A percentile compares a stretch with the other conserved stretches of the same genome.
phyloP scores from a whole-genome alignment of 2,329 filamentous ascomycete genomes.

The Fusarium sp. region DNA sequence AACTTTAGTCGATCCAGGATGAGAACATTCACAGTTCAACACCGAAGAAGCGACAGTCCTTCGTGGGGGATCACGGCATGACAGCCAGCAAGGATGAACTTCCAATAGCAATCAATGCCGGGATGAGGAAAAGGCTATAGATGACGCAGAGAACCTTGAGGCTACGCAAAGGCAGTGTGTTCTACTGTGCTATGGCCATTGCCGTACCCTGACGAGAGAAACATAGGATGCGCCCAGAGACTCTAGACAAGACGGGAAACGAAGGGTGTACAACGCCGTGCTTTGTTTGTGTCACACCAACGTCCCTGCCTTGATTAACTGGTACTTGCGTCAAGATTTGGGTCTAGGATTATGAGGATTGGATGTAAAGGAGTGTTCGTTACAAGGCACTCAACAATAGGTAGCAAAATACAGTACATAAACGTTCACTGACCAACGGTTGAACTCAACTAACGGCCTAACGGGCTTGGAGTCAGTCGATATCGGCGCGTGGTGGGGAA shows the following conservation, averaged over 20 bases:
- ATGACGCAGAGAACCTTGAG: slow-evolving; percentile 40
- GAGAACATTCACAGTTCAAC: slow-evolving; percentile 2
- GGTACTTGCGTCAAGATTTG: slow-evolving; percentile 27
- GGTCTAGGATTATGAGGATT: slow-evolving; percentile 5
- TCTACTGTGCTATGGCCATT: slow-evolving; percentile 8
- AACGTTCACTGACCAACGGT: slow-evolving; percentile 2
- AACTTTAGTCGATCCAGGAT: neutral
- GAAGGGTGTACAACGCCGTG: slow-evolving; percentile 38
- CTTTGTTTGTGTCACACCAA: slow-evolving; percentile 43
- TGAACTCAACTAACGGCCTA: neutral
- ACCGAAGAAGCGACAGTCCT: slow-evolving; percentile 18
- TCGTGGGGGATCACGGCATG: slow-evolving; percentile 26
- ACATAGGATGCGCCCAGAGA: slow-evolving; percentile 29
- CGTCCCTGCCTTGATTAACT: slow-evolving; percentile 1
- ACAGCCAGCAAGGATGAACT: slow-evolving; percentile 11
- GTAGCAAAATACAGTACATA: neutral
- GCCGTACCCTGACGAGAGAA: slow-evolving; percentile 29
- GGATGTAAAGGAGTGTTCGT: slow-evolving; percentile 15
- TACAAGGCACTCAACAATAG: neutral
- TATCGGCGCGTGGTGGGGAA: neutral
- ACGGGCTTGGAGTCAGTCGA: neutral
- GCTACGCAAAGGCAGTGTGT: slow-evolving; percentile 31
- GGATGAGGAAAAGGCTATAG: slow-evolving; percentile 27
- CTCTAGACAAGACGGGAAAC: slow-evolving; percentile 40
- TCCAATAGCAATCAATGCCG: slow-evolving; percentile 8